Conservation (phyloP, 2,329 filamentous ascomycete genomes). For the Cryphonectria radicalis region DNA sequence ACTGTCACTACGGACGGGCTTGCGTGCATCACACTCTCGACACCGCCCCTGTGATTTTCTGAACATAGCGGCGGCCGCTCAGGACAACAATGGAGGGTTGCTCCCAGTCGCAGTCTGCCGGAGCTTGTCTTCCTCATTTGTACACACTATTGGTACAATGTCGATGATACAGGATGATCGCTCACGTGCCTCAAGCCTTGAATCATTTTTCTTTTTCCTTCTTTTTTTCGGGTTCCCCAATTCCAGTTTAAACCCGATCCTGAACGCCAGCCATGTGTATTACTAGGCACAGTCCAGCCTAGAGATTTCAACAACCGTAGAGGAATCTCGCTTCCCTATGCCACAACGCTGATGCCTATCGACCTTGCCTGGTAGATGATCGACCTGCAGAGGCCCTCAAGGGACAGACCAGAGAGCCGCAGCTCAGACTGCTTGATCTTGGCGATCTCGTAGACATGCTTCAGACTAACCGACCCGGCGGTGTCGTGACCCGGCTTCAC, state of each 20-base stretch:
- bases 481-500: constrained; percentile 74
- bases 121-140: not conserved
- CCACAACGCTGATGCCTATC: constrained; percentile 73
- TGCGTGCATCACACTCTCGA: not conserved
- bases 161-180: constrained; percentile 2
- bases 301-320: not conserved
- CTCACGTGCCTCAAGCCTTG: not conserved
- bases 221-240: not conserved
- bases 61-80: not conserved
- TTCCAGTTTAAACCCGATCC: constrained; percentile 22
- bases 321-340: constrained; percentile 45
- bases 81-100: not conserved
- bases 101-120: not conserved
- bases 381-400: constrained; percentile 74
- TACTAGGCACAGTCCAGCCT: not conserved
- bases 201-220: not conserved
- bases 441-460: constrained; percentile 97
- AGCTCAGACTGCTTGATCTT: constrained; percentile 88
- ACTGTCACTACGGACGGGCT: not conserved
- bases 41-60: not conserved
- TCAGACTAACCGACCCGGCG: constrained; percentile 85
- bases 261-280: constrained; percentile 27
- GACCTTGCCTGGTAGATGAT: constrained; percentile 77
- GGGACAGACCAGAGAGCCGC: constrained; percentile 70
- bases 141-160: constrained; percentile 16